Base-by-base conservation (phyloP, 2,329 filamentous ascomycete species). In the Diplodia corticola region DNA sequence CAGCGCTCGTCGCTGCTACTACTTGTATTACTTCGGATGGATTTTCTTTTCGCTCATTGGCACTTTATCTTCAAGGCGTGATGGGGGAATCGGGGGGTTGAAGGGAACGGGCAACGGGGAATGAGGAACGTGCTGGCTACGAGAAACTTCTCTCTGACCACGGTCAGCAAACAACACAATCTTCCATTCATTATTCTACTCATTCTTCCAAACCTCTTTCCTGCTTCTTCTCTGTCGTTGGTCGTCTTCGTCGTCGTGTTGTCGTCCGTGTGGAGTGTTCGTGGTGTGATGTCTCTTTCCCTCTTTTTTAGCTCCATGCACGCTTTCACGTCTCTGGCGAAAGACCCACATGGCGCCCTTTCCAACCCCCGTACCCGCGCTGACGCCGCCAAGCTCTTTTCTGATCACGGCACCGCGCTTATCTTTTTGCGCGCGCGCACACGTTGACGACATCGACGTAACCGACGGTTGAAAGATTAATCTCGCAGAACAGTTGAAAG, bases 241-340 rank as follows among this genome's bases (percentile, higher is more conserved):
- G 4, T n/a, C 26, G 26, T 37, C 15, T 2, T 54, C 22, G 15
- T 9, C 12, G 15, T 50, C 12, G 33, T 40, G 30, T 20, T 64
- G 13, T n/a, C 24, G 6, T 37, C 22, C 44, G 17, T 50, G 28
- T 51, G 20, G 37, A 40, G 40, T 65, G 63, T 65, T 37, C 63
- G 51, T 65, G 63, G 63, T 55, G 63, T 65, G 63, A 65, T 57
- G 63, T 64, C 59, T 63, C 22, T 12, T 46, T 49, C 53, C 35
- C 48, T 40, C 46, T 40, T 40, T 54, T 40, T 54, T 55, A 55
- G 61, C 61, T 53, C 37, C 40, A 64, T 64, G 61, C 61, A 64
- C 50, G 28, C 15, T 53, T 35, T 30, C 4, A 30, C 37, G 7
- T 35, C n/a, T 35, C 26, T 49, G 10, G 35, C 33, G 28, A 13